Conservation (phyloP, 202 grass and related monocot genomes). For the Carex arenaria region DNA sequence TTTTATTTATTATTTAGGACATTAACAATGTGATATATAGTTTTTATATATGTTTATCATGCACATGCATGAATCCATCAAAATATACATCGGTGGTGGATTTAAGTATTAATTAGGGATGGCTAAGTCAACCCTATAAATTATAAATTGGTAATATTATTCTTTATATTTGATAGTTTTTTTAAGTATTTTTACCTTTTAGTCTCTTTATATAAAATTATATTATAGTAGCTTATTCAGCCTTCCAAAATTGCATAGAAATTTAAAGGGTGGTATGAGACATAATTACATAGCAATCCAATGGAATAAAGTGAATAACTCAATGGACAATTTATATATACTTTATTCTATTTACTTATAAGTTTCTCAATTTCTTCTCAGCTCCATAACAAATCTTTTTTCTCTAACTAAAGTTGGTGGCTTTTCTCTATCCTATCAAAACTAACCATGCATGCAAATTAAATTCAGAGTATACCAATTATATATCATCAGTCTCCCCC, state of each 20-base stretch:
- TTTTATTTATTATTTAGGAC: not conserved
- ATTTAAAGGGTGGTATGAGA: not conserved
- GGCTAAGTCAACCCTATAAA: no score
- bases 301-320: not conserved
- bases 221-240: no score
- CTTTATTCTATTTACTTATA: not conserved
- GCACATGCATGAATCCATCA: not conserved
- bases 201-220: no score
- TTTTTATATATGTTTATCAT: not conserved
- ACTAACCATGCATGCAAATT: conserved; percentile 72
- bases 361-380: not conserved
- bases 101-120: no score
- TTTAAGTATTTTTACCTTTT: no score
- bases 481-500: conserved; percentile 5
- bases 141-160: no score
- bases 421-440: conserved; percentile 60
- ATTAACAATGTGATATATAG: not conserved
- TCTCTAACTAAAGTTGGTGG: conserved; percentile 59
- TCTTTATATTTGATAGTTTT: no score
- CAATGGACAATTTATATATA: not conserved
- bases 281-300: not conserved
- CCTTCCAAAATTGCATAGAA: not conserved
- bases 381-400: conserved; percentile 10
- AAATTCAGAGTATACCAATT: conserved; percentile 20
- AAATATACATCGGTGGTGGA: no score